Percentiles rank a stretch among this genome's conserved stretches.
Evolutionary conservation across 75 land plant species (phyloP).

Genomic region (Pinus albicaulis): DNA sequence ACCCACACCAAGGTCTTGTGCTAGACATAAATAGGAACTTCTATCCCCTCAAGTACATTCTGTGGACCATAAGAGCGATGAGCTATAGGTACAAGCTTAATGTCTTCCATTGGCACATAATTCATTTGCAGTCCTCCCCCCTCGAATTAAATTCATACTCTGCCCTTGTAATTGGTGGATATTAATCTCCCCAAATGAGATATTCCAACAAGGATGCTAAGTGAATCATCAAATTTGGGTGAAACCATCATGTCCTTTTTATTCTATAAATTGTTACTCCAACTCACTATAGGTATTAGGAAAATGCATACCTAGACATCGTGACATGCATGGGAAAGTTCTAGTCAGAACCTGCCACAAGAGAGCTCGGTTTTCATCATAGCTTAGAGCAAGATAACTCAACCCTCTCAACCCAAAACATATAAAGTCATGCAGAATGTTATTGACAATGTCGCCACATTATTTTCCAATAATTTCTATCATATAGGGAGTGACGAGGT

Average conservation of each 20-base stretch:
- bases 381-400: slow-evolving; percentile 87
- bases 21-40: slow-evolving; percentile 81
- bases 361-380: slow-evolving; percentile 48
- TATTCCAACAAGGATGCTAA: slow-evolving; percentile 55
- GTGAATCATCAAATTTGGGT: slow-evolving; percentile 50
- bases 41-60: slow-evolving; percentile 55
- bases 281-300: slow-evolving; percentile 93
- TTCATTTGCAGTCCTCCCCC: slow-evolving; percentile 91
- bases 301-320: slow-evolving; percentile 81
- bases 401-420: slow-evolving; percentile 79
- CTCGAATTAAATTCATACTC: slow-evolving; percentile 68
- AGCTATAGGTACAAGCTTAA: slow-evolving; percentile 76
- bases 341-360: slow-evolving; percentile 54
- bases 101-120: slow-evolving; percentile 92
- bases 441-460: slow-evolving; percentile 43
- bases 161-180: slow-evolving; percentile 63
- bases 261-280: slow-evolving; percentile 80
- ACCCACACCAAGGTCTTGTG: slow-evolving; percentile 69
- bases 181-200: slow-evolving; percentile 52
- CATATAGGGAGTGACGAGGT: slow-evolving; percentile 89
- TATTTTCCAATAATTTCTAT: slow-evolving; percentile 69
- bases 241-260: slow-evolving; percentile 59
- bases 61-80: slow-evolving; percentile 74
- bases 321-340: slow-evolving; percentile 81
- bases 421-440: slow-evolving; percentile 67